A percentile compares a stretch with the other conserved stretches of the same genome.
Conservation (phyloP, 805 yeast species). For the Wickerhamomyces strasburgensis region DNA sequence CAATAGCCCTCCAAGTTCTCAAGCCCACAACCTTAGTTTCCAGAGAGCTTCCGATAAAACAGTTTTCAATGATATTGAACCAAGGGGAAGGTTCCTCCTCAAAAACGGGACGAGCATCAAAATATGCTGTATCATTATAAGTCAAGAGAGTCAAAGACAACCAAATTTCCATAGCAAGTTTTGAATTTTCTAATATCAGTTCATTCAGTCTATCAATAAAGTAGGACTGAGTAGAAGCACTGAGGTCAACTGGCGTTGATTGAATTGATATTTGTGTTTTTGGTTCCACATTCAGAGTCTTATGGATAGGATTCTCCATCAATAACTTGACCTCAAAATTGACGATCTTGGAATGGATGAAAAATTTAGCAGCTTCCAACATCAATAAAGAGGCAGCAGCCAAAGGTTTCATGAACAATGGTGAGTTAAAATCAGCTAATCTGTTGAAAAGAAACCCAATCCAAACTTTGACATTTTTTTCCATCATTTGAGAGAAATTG, state of each 20-base stretch:
- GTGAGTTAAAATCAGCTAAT: constrained; percentile 16
- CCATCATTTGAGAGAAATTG: constrained; percentile 22
- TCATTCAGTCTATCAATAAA: constrained; percentile 6
- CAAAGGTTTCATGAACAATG: constrained; percentile 9
- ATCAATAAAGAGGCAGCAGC: constrained; percentile 6
- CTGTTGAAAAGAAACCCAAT: constrained; percentile 15
- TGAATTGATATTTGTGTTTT: constrained; percentile 3
- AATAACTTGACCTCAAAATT: constrained; percentile 14
- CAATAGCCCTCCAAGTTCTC: constrained; percentile 15
- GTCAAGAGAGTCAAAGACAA: constrained; percentile 16
- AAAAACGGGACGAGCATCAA: background rate
- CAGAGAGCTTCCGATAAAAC: background rate
- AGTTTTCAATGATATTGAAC: constrained; percentile 4
- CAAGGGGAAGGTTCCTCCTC: constrained; percentile 2
- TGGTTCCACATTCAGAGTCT: constrained; percentile 10
- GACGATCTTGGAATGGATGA: constrained; percentile 15
- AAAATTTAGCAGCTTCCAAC: constrained; percentile 17
- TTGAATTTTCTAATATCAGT: constrained; percentile 3
- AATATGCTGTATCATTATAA: constrained; percentile 7
- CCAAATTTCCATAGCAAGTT: constrained; percentile 21
- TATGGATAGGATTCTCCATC: constrained; percentile 6
- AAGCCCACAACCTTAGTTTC: constrained; percentile 8
- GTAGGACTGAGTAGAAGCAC: constrained; percentile 7
- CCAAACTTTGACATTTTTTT: constrained; percentile 24
- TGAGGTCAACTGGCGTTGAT: constrained; percentile 12